These are phyloP conservation scores for Galerina marginata DNA, from an alignment of 768 basidiomycete species.

Conservation along the genomic window DNA sequence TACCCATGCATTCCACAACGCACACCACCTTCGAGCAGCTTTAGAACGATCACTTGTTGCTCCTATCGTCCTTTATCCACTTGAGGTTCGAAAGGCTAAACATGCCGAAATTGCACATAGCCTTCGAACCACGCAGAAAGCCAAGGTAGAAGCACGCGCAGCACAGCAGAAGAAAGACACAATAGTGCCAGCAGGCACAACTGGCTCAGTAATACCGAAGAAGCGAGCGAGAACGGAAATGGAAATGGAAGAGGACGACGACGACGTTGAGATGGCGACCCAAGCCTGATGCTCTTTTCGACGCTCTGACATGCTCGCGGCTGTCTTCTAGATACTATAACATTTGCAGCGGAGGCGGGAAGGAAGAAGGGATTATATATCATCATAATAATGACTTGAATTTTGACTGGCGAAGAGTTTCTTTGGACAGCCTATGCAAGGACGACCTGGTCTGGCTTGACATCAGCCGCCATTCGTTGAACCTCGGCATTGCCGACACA, in stretches of 20 bases:
- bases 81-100: constrained; percentile 8
- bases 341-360: too few species aligned
- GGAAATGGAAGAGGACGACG: not conserved
- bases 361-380: too few species aligned
- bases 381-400: too few species aligned
- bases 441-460: too few species aligned
- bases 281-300: too few species aligned
- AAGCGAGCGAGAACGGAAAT: constrained; percentile 17
- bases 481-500: too few species aligned
- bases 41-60: constrained; percentile 13
- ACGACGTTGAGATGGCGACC: not conserved
- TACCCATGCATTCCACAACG: constrained; percentile 25
- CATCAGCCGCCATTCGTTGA: too few species aligned
- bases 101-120: constrained; percentile 16
- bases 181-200: not conserved
- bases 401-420: too few species aligned
- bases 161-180: constrained; percentile 14
- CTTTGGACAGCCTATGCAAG: too few species aligned
- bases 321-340: too few species aligned
- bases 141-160: constrained; percentile 14
- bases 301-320: too few species aligned
- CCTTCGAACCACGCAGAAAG: constrained; percentile 17
- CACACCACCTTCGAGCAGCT: constrained; percentile 17
- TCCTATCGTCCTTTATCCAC: constrained; percentile 12
- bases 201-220: constrained; percentile 5